Percentiles rank a stretch among this genome's conserved stretches.
Conservation (phyloP, 2,329 filamentous ascomycete genomes). For the Neopestalotiopsis clavispora region DNA sequence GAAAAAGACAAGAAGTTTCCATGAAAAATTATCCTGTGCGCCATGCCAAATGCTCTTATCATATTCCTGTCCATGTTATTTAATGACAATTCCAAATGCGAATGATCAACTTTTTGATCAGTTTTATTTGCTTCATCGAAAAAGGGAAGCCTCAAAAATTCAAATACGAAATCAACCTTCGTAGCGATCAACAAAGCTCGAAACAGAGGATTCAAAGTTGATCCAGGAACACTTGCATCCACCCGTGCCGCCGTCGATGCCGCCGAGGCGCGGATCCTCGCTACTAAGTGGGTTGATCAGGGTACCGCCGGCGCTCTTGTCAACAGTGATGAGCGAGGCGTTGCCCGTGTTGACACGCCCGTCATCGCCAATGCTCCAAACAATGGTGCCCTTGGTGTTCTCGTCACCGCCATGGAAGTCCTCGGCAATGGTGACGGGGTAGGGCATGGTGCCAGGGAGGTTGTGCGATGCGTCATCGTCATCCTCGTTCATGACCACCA, state of each 20-base stretch:
- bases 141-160: no score
- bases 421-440: constrained; percentile 63
- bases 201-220: constrained; percentile 46
- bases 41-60: neutral
- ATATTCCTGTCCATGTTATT: neutral
- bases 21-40: neutral
- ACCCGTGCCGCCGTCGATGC: constrained; percentile 66
- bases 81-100: no score
- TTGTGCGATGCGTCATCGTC: constrained; percentile 33
- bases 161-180: no score
- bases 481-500: constrained; percentile 40
- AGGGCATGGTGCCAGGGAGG: constrained; percentile 65
- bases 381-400: constrained; percentile 57
- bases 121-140: no score
- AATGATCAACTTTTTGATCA: no score
- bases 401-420: constrained; percentile 67
- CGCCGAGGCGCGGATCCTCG: constrained; percentile 55
- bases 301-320: constrained; percentile 55
- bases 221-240: constrained; percentile 67
- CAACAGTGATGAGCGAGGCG: constrained; percentile 51
- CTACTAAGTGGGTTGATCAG: constrained; percentile 55
- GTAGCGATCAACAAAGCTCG: neutral
- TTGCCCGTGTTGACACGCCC: constrained; percentile 49
- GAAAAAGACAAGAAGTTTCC: neutral
- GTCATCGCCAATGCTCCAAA: constrained; percentile 53